A percentile compares a stretch with the other conserved stretches of the same genome.
These are phyloP conservation scores for Incumbomyces delicatus DNA, from an alignment of 2,329 filamentous ascomycete genomes.

Conservation along the genomic window DNA sequence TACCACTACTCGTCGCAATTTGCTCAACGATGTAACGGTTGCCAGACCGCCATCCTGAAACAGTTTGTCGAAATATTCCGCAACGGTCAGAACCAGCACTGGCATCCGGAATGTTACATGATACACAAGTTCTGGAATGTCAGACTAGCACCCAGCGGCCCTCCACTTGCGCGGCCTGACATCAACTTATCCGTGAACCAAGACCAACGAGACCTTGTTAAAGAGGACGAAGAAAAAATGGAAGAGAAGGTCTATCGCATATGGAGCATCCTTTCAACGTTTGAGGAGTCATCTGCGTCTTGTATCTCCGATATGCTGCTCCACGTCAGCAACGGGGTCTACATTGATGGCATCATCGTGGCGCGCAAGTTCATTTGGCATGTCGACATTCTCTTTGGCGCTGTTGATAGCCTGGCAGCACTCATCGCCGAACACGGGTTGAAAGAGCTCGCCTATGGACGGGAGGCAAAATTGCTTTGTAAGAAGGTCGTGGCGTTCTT, in stretches of 20 bases:
- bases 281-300: conserved; percentile 93
- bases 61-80: conserved; percentile 98
- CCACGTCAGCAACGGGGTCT: conserved; percentile 95
- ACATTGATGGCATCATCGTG: conserved; percentile 87
- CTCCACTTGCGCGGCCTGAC: conserved; percentile 37
- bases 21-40: conserved; percentile 91
- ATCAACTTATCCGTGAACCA: conserved; percentile 50
- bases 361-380: conserved; percentile 95
- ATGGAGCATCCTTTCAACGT: conserved; percentile 94
- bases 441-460: conserved; percentile 81
- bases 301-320: conserved; percentile 99
- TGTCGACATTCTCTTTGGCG: conserved; percentile 83
- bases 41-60: conserved; percentile 92
- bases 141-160: conserved; percentile 57
- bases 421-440: conserved; percentile 59
- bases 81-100: conserved; percentile 96
- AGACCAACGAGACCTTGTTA: conserved; percentile 64
- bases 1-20: conserved; percentile 98
- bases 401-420: conserved; percentile 73
- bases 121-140: conserved; percentile 99
- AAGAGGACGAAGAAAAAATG: conserved; percentile 82
- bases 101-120: conserved; percentile 99
- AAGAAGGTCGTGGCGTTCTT: conserved; percentile 99
- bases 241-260: conserved; percentile 97
- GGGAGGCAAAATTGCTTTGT: conserved; percentile 97